Conservation (phyloP, 257 asterid species). For the Penstemon newberryi region DNA sequence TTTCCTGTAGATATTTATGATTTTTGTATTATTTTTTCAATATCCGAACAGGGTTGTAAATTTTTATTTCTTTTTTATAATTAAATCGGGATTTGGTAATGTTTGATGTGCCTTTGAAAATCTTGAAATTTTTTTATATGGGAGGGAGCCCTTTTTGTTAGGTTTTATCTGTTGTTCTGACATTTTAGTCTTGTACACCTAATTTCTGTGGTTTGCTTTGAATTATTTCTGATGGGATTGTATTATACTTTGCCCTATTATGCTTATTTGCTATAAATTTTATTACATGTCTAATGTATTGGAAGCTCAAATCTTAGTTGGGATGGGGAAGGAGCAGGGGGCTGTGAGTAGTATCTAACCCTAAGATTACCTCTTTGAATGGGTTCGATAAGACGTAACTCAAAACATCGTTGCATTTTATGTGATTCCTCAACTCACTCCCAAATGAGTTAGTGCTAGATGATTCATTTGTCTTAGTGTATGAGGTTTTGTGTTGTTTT, state of each 20-base stretch:
- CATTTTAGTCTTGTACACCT: background rate
- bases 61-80: background rate
- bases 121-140: no score
- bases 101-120: background rate
- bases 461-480: background rate
- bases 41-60: background rate
- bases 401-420: background rate
- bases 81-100: background rate
- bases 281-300: background rate
- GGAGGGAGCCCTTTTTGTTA: no score
- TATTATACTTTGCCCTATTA: conserved; percentile 16
- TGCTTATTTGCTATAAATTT: background rate
- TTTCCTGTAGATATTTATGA: background rate
- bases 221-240: conserved; percentile 13
- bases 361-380: conserved; percentile 12
- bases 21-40: background rate
- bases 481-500: background rate
- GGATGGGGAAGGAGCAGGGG: conserved; percentile 11
- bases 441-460: background rate
- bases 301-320: background rate
- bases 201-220: background rate
- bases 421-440: background rate
- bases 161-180: no score
- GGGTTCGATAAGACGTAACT: background rate
- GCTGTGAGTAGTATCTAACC: background rate